phyloP scores from a whole-genome alignment of 1,284 basidiomycete species.

The Exobasidium cylindrosporum region DNA sequence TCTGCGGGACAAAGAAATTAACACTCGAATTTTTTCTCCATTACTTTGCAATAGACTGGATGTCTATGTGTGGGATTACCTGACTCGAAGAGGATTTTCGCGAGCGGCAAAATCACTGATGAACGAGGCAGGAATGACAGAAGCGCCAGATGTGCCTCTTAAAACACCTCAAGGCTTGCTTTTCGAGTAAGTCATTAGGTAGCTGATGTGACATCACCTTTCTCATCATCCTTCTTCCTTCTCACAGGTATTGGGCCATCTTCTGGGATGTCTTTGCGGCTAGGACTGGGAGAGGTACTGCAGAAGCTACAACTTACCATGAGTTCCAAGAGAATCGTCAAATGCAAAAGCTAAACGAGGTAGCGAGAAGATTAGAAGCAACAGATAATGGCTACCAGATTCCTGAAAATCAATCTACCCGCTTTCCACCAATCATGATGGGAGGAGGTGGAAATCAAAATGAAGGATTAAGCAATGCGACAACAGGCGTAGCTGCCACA shows the following conservation, averaged over 20 bases:
- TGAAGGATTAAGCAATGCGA: not conserved
- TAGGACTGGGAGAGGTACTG: slow-evolving; percentile 38
- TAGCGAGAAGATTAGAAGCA: slow-evolving; percentile 29
- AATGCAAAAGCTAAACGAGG: slow-evolving; percentile 31
- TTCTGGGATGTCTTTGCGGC: slow-evolving; percentile 54
- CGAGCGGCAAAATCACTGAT: slow-evolving; percentile 43
- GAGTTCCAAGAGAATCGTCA: slow-evolving; percentile 45
- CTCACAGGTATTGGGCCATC: slow-evolving; percentile 47
- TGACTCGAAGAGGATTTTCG: slow-evolving; percentile 42
- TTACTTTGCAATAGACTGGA: too few relatives aligned
- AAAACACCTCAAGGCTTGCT: slow-evolving; percentile 48
- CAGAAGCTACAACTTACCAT: slow-evolving; percentile 40
- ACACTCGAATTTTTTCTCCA: slow-evolving; percentile 3
- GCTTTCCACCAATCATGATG: slow-evolving; percentile 37
- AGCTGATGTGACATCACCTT: not conserved
- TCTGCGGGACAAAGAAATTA: not conserved
- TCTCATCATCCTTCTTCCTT: slow-evolving; percentile 2
- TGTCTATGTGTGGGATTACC: slow-evolving; percentile 54
- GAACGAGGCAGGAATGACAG: slow-evolving; percentile 45
- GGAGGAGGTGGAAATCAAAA: slow-evolving; percentile 3
- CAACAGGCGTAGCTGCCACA: not conserved
- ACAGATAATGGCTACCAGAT: slow-evolving; percentile 11
- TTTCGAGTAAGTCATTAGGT: slow-evolving; percentile 45
- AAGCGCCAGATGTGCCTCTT: slow-evolving; percentile 47
- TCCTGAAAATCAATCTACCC: not conserved